Conservation (phyloP, 257 asterid genomes). For the Solanum paucissectum region DNA sequence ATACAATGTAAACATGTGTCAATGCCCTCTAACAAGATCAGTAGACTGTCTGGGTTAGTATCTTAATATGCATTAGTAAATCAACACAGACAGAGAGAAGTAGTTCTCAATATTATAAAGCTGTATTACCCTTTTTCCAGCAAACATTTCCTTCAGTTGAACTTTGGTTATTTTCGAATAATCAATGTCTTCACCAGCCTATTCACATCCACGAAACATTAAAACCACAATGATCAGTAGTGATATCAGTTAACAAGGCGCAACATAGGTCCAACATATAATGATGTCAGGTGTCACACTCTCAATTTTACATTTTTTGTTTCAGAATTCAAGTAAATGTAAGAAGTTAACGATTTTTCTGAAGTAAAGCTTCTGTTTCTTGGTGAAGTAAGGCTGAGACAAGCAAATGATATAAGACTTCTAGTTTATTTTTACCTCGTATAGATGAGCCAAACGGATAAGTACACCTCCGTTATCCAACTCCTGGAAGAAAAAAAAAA, state of each 20-base stretch:
- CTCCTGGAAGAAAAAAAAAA: constrained; percentile 26
- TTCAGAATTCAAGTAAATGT: background rate
- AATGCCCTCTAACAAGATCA: background rate
- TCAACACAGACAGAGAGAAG: background rate
- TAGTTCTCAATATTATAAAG: background rate
- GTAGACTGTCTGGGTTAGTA: background rate
- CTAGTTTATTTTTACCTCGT: constrained; percentile 38
- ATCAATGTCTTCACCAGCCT: constrained; percentile 72
- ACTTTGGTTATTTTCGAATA: constrained; percentile 55
- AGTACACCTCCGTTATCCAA: constrained; percentile 46
- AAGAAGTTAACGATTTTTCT: background rate
- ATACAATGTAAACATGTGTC: background rate
- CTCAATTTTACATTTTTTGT: background rate
- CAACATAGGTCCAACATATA: background rate
- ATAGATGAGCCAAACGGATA: constrained; percentile 77
- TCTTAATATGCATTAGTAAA: background rate
- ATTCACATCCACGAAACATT: constrained; percentile 7
- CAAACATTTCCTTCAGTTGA: constrained; percentile 57
- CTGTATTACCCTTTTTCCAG: constrained; percentile 42
- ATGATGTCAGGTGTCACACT: background rate
- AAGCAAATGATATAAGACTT: background rate
- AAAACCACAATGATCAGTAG: background rate
- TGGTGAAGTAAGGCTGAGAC: background rate
- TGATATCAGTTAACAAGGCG: background rate
- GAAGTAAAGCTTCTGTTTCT: background rate